These are phyloP conservation scores for Tritrichomonas musculus DNA, from an alignment of 208 protist species.

Conservation along the genomic window DNA sequence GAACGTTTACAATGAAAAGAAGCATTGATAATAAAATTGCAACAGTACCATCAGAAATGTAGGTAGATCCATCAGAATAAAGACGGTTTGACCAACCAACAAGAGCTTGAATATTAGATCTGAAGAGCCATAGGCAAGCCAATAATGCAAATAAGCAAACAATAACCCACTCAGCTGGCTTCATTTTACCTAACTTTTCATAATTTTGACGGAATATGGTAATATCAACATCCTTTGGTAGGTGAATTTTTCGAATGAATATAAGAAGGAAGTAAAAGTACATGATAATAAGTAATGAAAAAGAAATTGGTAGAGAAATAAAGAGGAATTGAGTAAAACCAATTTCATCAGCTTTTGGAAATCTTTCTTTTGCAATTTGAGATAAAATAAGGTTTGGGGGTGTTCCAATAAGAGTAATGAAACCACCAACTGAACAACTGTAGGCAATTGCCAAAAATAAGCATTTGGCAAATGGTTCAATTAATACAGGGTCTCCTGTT, in stretches of 20 bases:
- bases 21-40: not conserved
- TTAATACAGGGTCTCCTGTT: not conserved
- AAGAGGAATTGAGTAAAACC: conserved; percentile 25
- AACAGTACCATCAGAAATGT: not conserved
- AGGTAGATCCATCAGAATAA: not conserved
- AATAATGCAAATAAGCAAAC: not conserved
- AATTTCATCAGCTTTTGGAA: not conserved
- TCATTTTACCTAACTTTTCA: not conserved
- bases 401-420: conserved; percentile 45
- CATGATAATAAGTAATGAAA: not conserved
- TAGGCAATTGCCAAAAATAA: not conserved
- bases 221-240: not conserved
- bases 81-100: not conserved
- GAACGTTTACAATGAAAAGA: conserved; percentile 23
- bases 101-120: not conserved
- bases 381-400: conserved; percentile 45
- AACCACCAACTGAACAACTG: conserved; percentile 40
- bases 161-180: not conserved
- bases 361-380: not conserved
- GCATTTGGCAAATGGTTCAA: not conserved
- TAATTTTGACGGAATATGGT: not conserved
- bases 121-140: not conserved
- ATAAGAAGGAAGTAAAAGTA: not conserved
- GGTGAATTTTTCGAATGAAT: not conserved
- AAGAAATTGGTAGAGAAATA: not conserved